These are phyloP conservation scores for Raffaelea arxii DNA, from an alignment of 2,329 filamentous ascomycete species.

Conservation along the genomic window DNA sequence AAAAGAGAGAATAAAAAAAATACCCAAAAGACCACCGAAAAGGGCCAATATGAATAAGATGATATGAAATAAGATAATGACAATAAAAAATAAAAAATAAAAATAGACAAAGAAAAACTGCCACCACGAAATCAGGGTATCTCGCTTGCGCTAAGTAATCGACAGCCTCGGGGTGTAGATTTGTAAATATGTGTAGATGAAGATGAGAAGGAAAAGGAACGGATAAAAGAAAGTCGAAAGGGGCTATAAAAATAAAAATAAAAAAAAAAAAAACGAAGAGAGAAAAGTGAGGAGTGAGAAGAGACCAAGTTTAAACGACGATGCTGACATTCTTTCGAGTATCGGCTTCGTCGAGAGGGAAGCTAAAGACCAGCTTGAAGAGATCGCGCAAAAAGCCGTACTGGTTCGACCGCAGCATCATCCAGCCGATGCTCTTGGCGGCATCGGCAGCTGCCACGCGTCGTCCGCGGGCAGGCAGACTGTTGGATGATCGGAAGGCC, in stretches of 20 bases:
- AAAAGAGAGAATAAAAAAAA: neutral
- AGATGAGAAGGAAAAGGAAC: neutral
- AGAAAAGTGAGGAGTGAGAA: neutral
- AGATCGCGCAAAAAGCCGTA: constrained; percentile 76
- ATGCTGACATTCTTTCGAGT: constrained; percentile 56
- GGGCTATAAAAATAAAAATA: neutral
- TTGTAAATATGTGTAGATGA: neutral
- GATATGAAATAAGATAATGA: neutral
- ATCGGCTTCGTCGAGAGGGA: constrained; percentile 68
- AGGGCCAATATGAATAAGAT: too few species aligned
- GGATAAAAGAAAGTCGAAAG: neutral
- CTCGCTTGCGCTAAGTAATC: neutral
- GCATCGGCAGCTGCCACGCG: constrained; percentile 63
- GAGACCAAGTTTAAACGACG: constrained; percentile 28
- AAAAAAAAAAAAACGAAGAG: neutral
- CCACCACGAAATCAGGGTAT: neutral
- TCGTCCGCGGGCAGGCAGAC: constrained; percentile 47
- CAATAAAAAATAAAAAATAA: neutral
- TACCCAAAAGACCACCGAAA: neutral
- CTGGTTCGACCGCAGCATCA: constrained; percentile 58
- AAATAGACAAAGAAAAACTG: neutral
- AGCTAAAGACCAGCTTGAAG: constrained; percentile 77
- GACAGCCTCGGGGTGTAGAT: neutral
- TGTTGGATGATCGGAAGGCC: constrained; percentile 45
- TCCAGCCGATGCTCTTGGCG: constrained; percentile 67